Percentiles rank a stretch among this genome's conserved stretches.
Evolutionary conservation across 2,329 filamentous ascomycete genomes (phyloP).

Genomic region (Gnomoniopsis sp.): DNA sequence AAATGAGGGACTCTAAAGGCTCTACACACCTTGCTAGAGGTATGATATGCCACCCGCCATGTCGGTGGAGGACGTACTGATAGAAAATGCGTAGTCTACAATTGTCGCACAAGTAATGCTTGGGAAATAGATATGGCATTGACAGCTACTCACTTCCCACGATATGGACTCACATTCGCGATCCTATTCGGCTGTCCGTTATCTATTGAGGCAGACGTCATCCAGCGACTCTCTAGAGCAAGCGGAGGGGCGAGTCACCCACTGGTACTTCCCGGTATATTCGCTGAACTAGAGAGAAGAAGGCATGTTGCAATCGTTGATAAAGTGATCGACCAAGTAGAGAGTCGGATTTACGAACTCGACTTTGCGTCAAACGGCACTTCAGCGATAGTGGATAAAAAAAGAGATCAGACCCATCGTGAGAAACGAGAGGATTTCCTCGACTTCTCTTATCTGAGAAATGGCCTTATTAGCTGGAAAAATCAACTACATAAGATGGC

Average conservation of each 20-base stretch:
- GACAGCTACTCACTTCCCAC: conserved; percentile 25
- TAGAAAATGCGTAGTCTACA: conserved; percentile 21
- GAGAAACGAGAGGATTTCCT: conserved; percentile 23
- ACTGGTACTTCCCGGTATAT: conserved; percentile 27
- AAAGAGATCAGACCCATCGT: conserved; percentile 3
- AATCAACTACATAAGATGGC: conserved; percentile 23
- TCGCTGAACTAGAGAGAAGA: conserved; percentile 28
- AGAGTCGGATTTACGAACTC: conserved; percentile 23
- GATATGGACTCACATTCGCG: conserved; percentile 20
- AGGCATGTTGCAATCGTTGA: conserved; percentile 23
- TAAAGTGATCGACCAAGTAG: conserved; percentile 21
- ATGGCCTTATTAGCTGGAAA: conserved; percentile 25
- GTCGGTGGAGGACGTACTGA: neutral
- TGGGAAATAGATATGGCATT: conserved; percentile 26
- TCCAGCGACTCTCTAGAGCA: conserved; percentile 14
- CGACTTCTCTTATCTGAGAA: conserved; percentile 24
- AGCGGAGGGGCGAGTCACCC: conserved; percentile 22
- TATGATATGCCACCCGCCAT: neutral
- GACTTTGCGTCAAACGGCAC: neutral
- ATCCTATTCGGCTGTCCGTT: conserved; percentile 23
- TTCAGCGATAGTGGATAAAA: conserved; percentile 1
- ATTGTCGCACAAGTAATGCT: conserved; percentile 25
- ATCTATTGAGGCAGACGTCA: conserved; percentile 18
- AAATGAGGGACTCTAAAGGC: conserved; percentile 8
- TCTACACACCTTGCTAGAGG: conserved; percentile 15